Evolutionary conservation across 2,329 filamentous ascomycete genomes (phyloP).

Genomic region (Stagonosporopsis tanaceti): DNA sequence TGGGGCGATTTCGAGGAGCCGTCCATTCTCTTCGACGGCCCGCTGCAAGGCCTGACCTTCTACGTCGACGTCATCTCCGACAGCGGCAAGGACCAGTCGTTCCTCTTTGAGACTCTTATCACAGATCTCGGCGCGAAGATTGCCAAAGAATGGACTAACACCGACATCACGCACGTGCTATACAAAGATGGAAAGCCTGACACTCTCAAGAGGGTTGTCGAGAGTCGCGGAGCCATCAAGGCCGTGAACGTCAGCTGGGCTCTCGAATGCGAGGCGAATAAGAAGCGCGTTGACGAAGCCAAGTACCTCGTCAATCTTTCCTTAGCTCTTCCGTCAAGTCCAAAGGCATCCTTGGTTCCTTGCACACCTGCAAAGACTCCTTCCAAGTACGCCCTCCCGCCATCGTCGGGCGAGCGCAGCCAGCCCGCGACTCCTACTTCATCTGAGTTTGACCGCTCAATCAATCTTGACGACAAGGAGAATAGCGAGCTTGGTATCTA

Average conservation of each 20-base stretch:
- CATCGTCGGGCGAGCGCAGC: conserved; percentile 34
- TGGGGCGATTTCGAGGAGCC: conserved; percentile 39
- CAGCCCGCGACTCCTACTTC: conserved; percentile 36
- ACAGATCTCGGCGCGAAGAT: conserved; percentile 83
- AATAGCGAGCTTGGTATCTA: conserved; percentile 48
- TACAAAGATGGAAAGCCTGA: conserved; percentile 86
- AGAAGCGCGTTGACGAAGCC: conserved; percentile 45
- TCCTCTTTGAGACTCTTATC: conserved; percentile 79
- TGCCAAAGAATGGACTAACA: conserved; percentile 72
- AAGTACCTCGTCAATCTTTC: conserved; percentile 44
- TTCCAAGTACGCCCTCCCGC: conserved; percentile 34
- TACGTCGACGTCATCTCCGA: conserved; percentile 80
- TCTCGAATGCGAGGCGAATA: conserved; percentile 64
- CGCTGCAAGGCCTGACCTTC: conserved; percentile 70
- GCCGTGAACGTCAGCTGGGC: conserved; percentile 91
- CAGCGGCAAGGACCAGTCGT: conserved; percentile 68
- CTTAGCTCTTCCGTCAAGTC: conserved; percentile 30
- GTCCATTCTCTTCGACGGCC: conserved; percentile 32
- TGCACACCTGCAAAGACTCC: conserved; percentile 46
- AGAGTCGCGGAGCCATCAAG: conserved; percentile 76
- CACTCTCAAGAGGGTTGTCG: conserved; percentile 81
- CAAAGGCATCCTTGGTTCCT: conserved; percentile 29
- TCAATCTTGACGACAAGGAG: conserved; percentile 40
- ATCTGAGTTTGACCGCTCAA: conserved; percentile 41
- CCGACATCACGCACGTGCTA: conserved; percentile 84